These are phyloP conservation scores for Chenopodium quinoa DNA, from an alignment of 148 eudicot genomes.

Conservation along the genomic window DNA sequence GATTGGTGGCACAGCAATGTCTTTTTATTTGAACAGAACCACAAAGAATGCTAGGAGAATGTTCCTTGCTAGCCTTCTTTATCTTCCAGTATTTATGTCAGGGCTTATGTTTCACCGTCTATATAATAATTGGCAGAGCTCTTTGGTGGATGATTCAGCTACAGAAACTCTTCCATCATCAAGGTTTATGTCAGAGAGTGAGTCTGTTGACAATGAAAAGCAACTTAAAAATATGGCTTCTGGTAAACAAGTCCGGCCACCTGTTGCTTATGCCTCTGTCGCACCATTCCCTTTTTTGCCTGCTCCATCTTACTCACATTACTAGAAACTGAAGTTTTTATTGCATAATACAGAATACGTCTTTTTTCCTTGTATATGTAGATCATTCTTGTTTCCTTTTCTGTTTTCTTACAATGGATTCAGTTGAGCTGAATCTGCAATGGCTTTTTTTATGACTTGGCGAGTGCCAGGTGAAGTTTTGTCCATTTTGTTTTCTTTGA, in stretches of 20 bases:
- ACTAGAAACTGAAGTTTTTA: slow-evolving; percentile 17
- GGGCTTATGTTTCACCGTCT: slow-evolving; percentile 84
- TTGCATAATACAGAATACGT: neutral
- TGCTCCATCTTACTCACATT: slow-evolving; percentile 51
- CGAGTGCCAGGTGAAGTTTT: neutral
- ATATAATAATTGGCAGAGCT: slow-evolving; percentile 44
- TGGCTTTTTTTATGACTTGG: neutral
- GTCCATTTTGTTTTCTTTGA: neutral
- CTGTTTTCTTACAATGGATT: neutral
- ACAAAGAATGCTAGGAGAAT: slow-evolving; percentile 78
- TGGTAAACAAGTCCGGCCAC: slow-evolving; percentile 45
- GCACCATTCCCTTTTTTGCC: slow-evolving; percentile 99
- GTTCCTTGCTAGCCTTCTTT: slow-evolving; percentile 94
- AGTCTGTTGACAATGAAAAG: slow-evolving; percentile 12
- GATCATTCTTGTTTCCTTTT: slow-evolving; percentile 1
- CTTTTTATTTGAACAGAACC: slow-evolving; percentile 66
- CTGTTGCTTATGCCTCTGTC: slow-evolving; percentile 88
- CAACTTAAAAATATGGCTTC: slow-evolving; percentile 19
- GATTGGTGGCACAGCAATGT: slow-evolving; percentile 63
- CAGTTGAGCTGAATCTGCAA: neutral
- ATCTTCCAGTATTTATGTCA: slow-evolving; percentile 95
- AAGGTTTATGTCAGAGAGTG: slow-evolving; percentile 17
- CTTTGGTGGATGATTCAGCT: slow-evolving; percentile 25
- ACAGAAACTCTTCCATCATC: slow-evolving; percentile 20
- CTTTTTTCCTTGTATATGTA: neutral